Evolutionary conservation across 2,329 filamentous ascomycete genomes (phyloP).

Genomic region (Fusarium sp.): DNA sequence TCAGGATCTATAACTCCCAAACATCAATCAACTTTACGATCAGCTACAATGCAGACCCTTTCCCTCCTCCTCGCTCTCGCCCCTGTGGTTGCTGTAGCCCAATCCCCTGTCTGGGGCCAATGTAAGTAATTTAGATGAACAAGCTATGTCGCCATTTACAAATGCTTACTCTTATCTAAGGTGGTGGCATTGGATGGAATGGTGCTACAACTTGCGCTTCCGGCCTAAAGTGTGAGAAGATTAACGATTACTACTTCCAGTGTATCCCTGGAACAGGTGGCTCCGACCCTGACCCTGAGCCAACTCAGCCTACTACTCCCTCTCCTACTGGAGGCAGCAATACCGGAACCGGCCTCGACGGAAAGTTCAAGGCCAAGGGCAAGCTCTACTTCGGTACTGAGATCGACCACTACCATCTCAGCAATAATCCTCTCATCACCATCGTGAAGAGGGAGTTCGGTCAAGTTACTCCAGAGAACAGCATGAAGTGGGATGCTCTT

Average conservation of each 20-base stretch:
- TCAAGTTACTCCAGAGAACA: slow-evolving; percentile 76
- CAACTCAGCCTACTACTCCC: not conserved
- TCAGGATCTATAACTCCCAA: not conserved
- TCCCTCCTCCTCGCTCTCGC: slow-evolving; percentile 16
- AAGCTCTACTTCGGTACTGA: slow-evolving; percentile 75
- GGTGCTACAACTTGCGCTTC: slow-evolving; percentile 10
- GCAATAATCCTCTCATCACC: slow-evolving; percentile 58
- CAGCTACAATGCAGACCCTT: slow-evolving; percentile 17
- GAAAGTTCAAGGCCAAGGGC: slow-evolving; percentile 64
- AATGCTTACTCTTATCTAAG: not conserved
- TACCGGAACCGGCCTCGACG: slow-evolving; percentile 8
- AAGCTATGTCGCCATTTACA: no score
- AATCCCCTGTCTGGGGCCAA: slow-evolving; percentile 23
- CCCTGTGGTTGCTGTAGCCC: slow-evolving; percentile 13
- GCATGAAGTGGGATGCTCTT: slow-evolving; percentile 75
- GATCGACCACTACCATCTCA: slow-evolving; percentile 67
- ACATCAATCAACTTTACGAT: not conserved
- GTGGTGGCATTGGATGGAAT: slow-evolving; percentile 2
- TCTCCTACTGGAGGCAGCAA: not conserved
- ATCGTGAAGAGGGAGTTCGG: slow-evolving; percentile 72
- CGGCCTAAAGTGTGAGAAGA: slow-evolving; percentile 21
- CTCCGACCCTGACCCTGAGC: slow-evolving; percentile 1
- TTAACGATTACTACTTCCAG: slow-evolving; percentile 28
- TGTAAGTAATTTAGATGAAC: not conserved
- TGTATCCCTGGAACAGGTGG: slow-evolving; percentile 16